Evolutionary conservation across 2,329 filamentous ascomycete genomes (phyloP), one percentile per base, ranked within the genome.

Genomic region (Thelonectria rubi): DNA sequence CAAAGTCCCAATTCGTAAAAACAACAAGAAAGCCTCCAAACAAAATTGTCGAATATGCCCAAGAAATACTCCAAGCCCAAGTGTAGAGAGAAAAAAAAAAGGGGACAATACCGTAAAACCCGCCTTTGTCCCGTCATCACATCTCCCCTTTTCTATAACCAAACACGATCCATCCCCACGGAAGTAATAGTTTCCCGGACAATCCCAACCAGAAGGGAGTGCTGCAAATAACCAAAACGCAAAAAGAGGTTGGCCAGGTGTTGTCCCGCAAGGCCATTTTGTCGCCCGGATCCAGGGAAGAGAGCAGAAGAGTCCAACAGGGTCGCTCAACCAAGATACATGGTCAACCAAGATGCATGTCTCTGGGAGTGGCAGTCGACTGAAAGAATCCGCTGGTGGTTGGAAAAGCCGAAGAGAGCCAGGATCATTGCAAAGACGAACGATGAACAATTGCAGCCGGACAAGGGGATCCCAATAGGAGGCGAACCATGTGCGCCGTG

Each of bases 291-390:
- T 56, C 32, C 52, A 17, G 32, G 53, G 24, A 11, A 20, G 20
- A 11, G 26, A n/a, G n/a, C n/a, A n/a, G 26, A 9, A 30, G 8
- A 45, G 10, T 40, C 51, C 21, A 30, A 37, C 14, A 24, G 24
- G 56, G 17, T 60, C 45, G 37, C 32, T 54, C 51, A 46, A 46
- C 45, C 51, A 42, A 43, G 21, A 30, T 30, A 30, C 8, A 24
- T 24, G 15, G 14, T n/a, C n/a, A n/a, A n/a, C n/a, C n/a, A n/a
- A n/a, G n/a, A n/a, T n/a, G n/a, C 8, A 17, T 14, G 43, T 48
- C 32, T 32, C 21, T 46, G 20, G 57, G 45, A 30, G 39, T 20
- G 39, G 17, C 30, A 51, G 40, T 55, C 53, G 51, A 52, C 26
- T 24, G 14, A 55, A 14, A 21, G 9, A 55, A 24, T 43, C 47